Percentiles rank a stretch among this genome's conserved stretches.
phyloP scores from a whole-genome alignment of 371 early-diverging fungal species.

The Mortierella sp. region DNA sequence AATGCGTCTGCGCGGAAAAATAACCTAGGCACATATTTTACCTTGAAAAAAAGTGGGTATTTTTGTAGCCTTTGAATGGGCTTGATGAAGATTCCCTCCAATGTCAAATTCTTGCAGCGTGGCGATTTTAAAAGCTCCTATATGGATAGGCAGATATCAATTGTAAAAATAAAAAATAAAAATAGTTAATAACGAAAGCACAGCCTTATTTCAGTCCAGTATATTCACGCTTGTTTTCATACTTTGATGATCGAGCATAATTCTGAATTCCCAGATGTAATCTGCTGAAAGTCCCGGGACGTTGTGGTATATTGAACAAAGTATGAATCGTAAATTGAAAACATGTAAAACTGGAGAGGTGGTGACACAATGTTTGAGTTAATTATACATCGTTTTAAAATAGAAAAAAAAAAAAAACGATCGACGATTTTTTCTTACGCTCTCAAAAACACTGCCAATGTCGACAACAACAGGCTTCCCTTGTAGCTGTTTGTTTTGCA shows the following conservation, averaged over 20 bases:
- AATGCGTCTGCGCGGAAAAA: neutral
- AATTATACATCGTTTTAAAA: no score
- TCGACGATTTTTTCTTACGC: constrained; percentile 11
- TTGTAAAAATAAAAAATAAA: neutral
- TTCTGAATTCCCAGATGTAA: no score
- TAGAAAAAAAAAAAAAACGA: neutral
- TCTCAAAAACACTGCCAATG: constrained; percentile 50
- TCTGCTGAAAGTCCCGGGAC: no score
- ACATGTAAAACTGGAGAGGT: no score
- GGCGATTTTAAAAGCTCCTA: constrained; percentile 43
- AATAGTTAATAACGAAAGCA: no score
- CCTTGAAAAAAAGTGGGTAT: constrained; percentile 56
- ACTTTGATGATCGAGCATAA: no score
- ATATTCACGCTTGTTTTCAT: no score
- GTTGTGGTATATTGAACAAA: no score
- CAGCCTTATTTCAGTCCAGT: no score
- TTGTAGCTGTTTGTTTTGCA: constrained; percentile 45
- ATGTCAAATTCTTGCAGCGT: constrained; percentile 37
- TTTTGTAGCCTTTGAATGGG: constrained; percentile 54
- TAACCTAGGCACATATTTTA: neutral
- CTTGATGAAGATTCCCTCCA: constrained; percentile 53
- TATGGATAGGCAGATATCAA: neutral
- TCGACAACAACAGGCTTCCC: constrained; percentile 30
- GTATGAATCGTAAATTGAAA: no score
- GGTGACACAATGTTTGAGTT: no score